Base-by-base conservation (phyloP, 768 basidiomycete species). In the Boletus eberwhitei region DNA sequence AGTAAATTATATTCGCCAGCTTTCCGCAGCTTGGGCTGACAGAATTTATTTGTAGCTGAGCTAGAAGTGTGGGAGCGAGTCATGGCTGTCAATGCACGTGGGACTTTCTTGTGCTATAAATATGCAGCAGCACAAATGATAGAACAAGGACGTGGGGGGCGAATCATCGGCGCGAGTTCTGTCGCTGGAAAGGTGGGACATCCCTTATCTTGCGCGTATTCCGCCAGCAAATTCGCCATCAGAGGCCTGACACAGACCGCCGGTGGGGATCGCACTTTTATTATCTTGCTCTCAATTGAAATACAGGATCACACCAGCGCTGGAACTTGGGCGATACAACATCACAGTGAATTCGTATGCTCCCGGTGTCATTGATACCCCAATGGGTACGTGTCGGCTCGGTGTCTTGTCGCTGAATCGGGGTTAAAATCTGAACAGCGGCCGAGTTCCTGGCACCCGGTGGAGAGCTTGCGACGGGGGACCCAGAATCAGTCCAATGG, bases 51-150 rank as follows among this genome's bases (percentile, higher is more conserved):
- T 44, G 6, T 34, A 71, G 80, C 72, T 5, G 61, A 64, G 4
- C 43, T 70, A 1, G 68, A 75, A 9, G 67, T 74, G 0, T 78
- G 71, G 74, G 74, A 84, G 61, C 67, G 61, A 62, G 38, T 70
- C 8, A 69, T 79, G 55, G 70, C 74, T 5, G 70, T 86, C 59
- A 87, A 87, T 60, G 73, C 77, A 55, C 77, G 80, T 50, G 84
- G 84, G 36, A 70, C 76, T 2, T 85, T 81, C 70, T 75, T 82
- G 55, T 86, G 82, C 63, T 86, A 86, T 42, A 82, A 85, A 50
- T 75, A 85, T 54, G 86, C 84, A 2, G 84, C 81, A 17, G 71
- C 71, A 48, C 79, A 81, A 59, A 87, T 87, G 86, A 74, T 84
- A 9, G 52, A 61, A 9, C 80, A 81, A 68, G 75, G 78, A 0